Conservation (phyloP, 2,329 filamentous ascomycete genomes). For the Colletotrichum echinochloae region DNA sequence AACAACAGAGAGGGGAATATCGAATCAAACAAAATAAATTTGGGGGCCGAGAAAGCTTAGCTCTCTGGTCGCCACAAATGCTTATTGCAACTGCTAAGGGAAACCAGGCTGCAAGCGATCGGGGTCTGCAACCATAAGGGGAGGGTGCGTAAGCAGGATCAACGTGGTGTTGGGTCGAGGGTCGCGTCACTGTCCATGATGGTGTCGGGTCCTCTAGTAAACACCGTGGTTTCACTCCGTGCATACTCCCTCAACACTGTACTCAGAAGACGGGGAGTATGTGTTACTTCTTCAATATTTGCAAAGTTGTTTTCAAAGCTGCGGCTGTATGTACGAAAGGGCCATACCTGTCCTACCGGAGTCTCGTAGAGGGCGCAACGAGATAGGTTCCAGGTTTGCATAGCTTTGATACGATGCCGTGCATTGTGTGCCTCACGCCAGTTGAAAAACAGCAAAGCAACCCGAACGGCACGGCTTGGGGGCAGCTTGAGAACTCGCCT, state of each 20-base stretch:
- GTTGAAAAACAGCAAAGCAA: neutral
- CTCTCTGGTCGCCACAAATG: constrained; percentile 31
- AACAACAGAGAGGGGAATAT: neutral
- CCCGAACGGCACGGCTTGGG: neutral
- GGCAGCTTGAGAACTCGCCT: neutral
- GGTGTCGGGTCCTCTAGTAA: neutral
- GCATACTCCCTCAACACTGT: neutral
- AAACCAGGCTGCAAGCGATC: constrained; percentile 29
- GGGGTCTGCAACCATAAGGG: neutral
- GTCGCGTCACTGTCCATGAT: neutral
- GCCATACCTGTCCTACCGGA: neutral
- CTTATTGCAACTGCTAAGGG: constrained; percentile 33
- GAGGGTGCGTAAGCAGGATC: neutral
- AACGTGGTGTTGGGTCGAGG: neutral
- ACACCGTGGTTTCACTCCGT: neutral
- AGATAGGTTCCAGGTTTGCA: neutral
- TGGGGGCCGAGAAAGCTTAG: constrained; percentile 32
- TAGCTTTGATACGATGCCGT: neutral
- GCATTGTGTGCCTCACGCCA: neutral
- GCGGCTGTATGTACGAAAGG: neutral
- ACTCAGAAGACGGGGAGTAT: neutral
- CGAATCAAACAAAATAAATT: neutral
- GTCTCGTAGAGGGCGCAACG: neutral
- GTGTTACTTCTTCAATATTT: neutral
- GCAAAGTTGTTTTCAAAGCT: neutral